A percentile compares a stretch with the other conserved stretches of the same genome.
These are phyloP conservation scores for Platanus orientalis DNA, from an alignment of 164 flowering plant species.

Conservation along the genomic window DNA sequence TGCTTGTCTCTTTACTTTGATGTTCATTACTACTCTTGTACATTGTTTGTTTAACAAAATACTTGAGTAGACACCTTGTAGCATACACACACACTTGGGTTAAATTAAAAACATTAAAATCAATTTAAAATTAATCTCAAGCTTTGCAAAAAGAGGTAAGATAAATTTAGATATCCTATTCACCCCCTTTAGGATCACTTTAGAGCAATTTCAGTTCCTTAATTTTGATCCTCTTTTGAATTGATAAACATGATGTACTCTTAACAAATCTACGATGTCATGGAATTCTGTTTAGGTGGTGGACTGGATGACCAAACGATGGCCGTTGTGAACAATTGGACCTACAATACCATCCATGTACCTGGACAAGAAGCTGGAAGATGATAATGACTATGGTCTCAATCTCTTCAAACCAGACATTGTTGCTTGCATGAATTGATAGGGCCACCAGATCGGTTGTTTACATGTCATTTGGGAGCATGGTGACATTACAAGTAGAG, in stretches of 20 bases:
- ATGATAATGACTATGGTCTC: constrained; percentile 20
- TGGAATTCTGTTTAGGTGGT: constrained; percentile 13
- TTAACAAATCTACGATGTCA: neutral
- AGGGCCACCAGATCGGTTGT: constrained; percentile 20
- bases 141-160: no score
- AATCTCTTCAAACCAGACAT: constrained; percentile 12
- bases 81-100: no score
- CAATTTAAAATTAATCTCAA: no score
- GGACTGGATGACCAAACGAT: constrained; percentile 12
- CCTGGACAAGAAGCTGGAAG: constrained; percentile 23
- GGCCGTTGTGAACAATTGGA: constrained; percentile 26
- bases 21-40: no score
- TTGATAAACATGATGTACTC: neutral
- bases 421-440: constrained; percentile 18
- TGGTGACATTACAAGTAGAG: constrained; percentile 7
- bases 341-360: constrained; percentile 31
- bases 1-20: no score
- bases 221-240: neutral
- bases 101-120: no score
- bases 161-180: no score
- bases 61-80: no score
- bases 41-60: no score
- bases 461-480: constrained; percentile 25
- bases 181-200: neutral
- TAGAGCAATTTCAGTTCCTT: no score